Base-by-base conservation (phyloP, 148 eudicot species). In the Vaccinium corymbosum region DNA sequence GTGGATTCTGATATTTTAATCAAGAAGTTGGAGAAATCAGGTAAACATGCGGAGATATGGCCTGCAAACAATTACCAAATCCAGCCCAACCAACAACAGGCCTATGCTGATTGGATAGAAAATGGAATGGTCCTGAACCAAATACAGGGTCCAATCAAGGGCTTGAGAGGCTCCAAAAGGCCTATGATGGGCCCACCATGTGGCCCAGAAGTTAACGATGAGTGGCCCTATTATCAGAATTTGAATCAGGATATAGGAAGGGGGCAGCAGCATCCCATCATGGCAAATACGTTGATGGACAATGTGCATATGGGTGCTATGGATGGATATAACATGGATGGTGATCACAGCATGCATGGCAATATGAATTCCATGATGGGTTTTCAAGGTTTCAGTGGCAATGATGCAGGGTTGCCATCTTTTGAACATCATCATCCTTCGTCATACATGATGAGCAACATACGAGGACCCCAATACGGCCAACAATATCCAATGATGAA, bases 11-110 rank as follows among this genome's bases (percentile, higher is more conserved):
- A 91, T 35, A 84, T 89, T 35, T 75, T 95, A 68, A 93, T 95
- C 83, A 95, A 90, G 89, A 95, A 93, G 83, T 86, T 95, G 61
- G 84, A 48, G 51, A 93, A 88, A 85, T 85, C 91, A 66, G 93
- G 94, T 20, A 95, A 93, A 90, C 89, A 90, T 90, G 95, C 96
- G 74, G 98, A 94, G 83, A 82, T 93, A 81, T 91, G 92, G 94
- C 76, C 81, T 53, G 82, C 66, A 81, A 64, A 82, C 81, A 46
- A 4, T 13, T 10, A 81, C 80, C 84, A 53, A 50, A 83, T 77
- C 25, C 91, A 85, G 48, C 84, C 85, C 75, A 83, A 51, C 38
- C 20, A 62, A 17, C 8, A 51, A 11, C 82, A 66, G 72, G 35
- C 72, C 35, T 66, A 35, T 35, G 50, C 22, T 35, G 49, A 72